Percentiles rank a stretch among this genome's conserved stretches.
Conservation (phyloP, 352 stramenopile genomes). For the Phytophthora megakarya region DNA sequence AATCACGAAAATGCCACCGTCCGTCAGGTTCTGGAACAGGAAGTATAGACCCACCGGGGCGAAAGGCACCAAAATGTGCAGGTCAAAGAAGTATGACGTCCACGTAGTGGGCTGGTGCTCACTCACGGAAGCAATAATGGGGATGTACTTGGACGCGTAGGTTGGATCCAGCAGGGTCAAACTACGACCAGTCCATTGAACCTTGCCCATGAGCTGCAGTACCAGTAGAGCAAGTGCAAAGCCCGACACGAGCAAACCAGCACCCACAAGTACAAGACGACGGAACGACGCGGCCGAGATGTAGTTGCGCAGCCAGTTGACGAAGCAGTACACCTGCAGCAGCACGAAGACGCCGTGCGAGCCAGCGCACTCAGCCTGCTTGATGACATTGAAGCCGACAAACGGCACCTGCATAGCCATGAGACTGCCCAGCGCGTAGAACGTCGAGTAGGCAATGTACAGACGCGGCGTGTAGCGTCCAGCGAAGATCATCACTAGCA, state of each 20-base stretch:
- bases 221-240: conserved; percentile 68
- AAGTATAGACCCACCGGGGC: conserved; percentile 92
- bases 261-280: conserved; percentile 70
- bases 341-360: conserved; percentile 95
- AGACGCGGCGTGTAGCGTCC: conserved; percentile 94
- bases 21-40: conserved; percentile 88
- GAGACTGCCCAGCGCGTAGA: conserved; percentile 96
- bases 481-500: conserved; percentile 92
- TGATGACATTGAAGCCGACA: conserved; percentile 96
- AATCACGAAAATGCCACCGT: conserved; percentile 93
- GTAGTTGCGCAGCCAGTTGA: conserved; percentile 76
- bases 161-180: conserved; percentile 91
- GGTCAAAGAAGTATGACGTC: conserved; percentile 94
- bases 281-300: conserved; percentile 79
- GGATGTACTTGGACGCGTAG: conserved; percentile 94
- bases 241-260: conserved; percentile 54
- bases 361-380: conserved; percentile 82
- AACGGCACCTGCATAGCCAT: conserved; percentile 98
- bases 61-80: conserved; percentile 91
- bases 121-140: conserved; percentile 93
- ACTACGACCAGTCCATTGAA: conserved; percentile 91
- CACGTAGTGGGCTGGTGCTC: conserved; percentile 95
- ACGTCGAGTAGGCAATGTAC: conserved; percentile 97
- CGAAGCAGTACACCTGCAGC: conserved; percentile 85
- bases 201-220: conserved; percentile 83